Base-by-base conservation (phyloP, 108 stramenopile genomes). In the Conticribra weissflogii region DNA sequence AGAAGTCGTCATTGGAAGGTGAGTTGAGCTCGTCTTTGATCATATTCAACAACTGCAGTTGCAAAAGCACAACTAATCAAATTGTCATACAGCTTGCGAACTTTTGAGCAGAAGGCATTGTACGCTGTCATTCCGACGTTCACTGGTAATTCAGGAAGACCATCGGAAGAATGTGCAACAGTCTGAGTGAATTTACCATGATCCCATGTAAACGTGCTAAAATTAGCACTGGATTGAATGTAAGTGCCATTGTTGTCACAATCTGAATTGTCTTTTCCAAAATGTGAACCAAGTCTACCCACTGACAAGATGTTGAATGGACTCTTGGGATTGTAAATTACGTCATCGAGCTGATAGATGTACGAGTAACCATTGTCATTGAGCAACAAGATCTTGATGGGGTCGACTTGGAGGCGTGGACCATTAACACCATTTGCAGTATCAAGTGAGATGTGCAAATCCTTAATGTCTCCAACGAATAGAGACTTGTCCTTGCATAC, bases 61-160 rank as follows among this genome's bases (percentile, higher is more conserved):
- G 1, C n/a, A 31, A 49, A 63, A 0, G 57, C 63, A 47, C 57
- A 44, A 1, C 23, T 1, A 31, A 72, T 29, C 3, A 2, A 3
- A 21, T 63, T 54, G n/a, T 72, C 31, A 34, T 72, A 72, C 16
- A 21, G 30, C 18, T 5, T 5, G 4, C 3, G 47, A 12, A 72
- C 45, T 8, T 18, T 29, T 1, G 54, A 18, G 18, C 9, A 44
- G 41, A 41, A 72, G 0, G 53, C 29, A 23, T 18, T 21, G 16
- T 56, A 62, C 0, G 18, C 29, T 1, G 32, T 53, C 3, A 36
- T 44, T 0, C 61, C 71, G 1, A 23, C 25, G 49, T 63, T 63
- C 9, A 72, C 50, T 2, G 31, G n/a, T n/a, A 65, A 12, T 3
- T 30, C 51, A 1, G 63, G 63, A 21, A 65, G 18, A 28, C 51